phyloP scores from a whole-genome alignment of 768 basidiomycete genomes.

The Glaciozyma martinii region DNA sequence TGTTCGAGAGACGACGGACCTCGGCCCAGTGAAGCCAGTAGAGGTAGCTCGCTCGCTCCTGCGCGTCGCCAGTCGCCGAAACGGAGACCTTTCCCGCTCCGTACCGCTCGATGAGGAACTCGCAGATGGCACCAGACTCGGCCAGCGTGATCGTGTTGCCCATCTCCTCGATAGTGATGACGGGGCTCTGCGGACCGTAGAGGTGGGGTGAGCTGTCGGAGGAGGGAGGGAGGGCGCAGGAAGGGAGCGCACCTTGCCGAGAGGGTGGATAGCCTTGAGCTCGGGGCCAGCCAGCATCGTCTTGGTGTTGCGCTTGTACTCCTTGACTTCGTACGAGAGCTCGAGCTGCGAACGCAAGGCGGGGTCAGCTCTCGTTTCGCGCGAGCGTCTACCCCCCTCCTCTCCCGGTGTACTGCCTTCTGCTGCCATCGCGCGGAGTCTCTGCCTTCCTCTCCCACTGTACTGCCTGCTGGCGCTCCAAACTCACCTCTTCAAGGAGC shows the following conservation, averaged over 20 bases:
- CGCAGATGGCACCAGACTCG: conserved; percentile 28
- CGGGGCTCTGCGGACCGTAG: conserved; percentile 11
- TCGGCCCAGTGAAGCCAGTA: conserved; percentile 28
- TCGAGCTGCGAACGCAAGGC: conserved; percentile 10
- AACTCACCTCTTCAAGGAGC: conserved; percentile 21
- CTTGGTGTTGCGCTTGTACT: conserved; percentile 18
- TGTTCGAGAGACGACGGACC: conserved; percentile 1
- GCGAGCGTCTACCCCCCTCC: background rate
- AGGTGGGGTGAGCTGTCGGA: background rate
- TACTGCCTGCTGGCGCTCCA: too few relatives aligned
- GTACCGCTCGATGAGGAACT: conserved; percentile 29
- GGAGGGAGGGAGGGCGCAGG: background rate
- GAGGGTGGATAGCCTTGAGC: conserved; percentile 12
- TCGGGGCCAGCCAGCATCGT: conserved; percentile 12
- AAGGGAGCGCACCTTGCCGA: conserved; percentile 16
- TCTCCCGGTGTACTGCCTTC: too few relatives aligned
- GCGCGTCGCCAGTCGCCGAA: background rate
- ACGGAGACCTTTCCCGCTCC: conserved; percentile 9
- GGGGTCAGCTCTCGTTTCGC: background rate
- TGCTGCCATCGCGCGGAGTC: too few relatives aligned
- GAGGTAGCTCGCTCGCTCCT: conserved; percentile 16
- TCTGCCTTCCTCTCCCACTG: background rate
- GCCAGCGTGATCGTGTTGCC: conserved; percentile 13
- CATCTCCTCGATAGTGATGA: conserved; percentile 13
- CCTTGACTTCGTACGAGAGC: conserved; percentile 23